phyloP scores from a whole-genome alignment of 495 filamentous ascomycete species.

The Hypomontagnella submonticulosa region DNA sequence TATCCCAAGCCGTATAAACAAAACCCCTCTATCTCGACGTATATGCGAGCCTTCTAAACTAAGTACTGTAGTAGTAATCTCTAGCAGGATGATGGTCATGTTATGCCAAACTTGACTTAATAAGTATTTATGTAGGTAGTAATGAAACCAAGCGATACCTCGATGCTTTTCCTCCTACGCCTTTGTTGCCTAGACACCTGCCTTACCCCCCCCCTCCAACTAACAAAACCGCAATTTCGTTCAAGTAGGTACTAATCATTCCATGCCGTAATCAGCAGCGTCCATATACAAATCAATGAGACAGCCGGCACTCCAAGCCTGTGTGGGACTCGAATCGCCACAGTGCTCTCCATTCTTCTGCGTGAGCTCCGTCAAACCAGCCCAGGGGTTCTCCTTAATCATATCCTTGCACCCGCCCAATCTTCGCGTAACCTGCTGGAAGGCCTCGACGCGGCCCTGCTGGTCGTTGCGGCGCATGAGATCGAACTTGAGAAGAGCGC shows the following conservation, averaged over 20 bases:
- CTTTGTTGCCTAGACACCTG: background rate
- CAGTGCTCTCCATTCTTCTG: conserved; percentile 88
- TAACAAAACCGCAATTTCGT: background rate
- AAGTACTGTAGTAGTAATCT: background rate
- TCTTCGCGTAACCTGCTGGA: conserved; percentile 90
- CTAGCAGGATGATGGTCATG: too few relatives aligned
- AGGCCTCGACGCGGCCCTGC: conserved; percentile 77
- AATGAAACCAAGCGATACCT: background rate
- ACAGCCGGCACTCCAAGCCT: conserved; percentile 94
- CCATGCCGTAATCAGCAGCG: conserved; percentile 65
- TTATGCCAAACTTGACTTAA: too few relatives aligned
- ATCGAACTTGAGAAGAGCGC: conserved; percentile 91
- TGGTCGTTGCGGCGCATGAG: conserved; percentile 72
- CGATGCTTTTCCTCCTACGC: conserved; percentile 2
- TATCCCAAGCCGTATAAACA: background rate
- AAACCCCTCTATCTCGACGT: background rate
- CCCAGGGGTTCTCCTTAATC: conserved; percentile 82
- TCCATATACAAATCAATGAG: conserved; percentile 96
- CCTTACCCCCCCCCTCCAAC: background rate
- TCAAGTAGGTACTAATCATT: conserved; percentile 16
- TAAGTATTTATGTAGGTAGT: background rate
- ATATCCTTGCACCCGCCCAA: conserved; percentile 84
- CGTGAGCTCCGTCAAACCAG: conserved; percentile 91
- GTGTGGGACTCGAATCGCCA: conserved; percentile 89
- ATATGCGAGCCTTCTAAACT: background rate